Percentiles rank a stretch among this genome's conserved stretches.
phyloP scores from a whole-genome alignment of 805 yeast species.

The Phaffomyces antillensis region DNA sequence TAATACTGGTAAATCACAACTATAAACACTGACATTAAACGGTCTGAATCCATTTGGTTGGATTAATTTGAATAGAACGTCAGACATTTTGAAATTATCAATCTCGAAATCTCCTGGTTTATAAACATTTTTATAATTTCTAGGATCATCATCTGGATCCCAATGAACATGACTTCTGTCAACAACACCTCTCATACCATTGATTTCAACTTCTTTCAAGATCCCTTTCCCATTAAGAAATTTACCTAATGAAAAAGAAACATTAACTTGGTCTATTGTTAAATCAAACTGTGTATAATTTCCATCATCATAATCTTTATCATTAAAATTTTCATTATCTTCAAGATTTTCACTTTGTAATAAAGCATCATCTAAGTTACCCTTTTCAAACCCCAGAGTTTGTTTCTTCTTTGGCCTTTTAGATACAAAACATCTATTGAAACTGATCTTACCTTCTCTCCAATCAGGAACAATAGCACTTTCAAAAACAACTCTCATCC shows the following conservation, averaged over 20 bases:
- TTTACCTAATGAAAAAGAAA: conserved; percentile 72
- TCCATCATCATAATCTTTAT: conserved; percentile 55
- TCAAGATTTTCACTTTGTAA: conserved; percentile 30
- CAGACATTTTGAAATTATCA: conserved; percentile 75
- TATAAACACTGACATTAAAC: conserved; percentile 81
- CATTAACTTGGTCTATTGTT: conserved; percentile 76
- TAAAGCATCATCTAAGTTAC: conserved; percentile 66
- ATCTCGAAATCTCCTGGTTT: conserved; percentile 91
- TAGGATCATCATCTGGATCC: conserved; percentile 77
- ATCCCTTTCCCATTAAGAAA: conserved; percentile 92
- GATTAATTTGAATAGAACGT: conserved; percentile 69
- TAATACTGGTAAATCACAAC: conserved; percentile 69
- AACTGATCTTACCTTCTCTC: conserved; percentile 79
- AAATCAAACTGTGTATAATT: conserved; percentile 94
- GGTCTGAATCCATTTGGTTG: conserved; percentile 82
- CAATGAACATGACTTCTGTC: conserved; percentile 85
- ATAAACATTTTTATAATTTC: conserved; percentile 65
- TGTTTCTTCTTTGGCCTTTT: conserved; percentile 60
- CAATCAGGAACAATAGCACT: conserved; percentile 93
- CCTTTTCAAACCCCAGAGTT: conserved; percentile 50
- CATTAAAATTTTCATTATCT: conserved; percentile 21
- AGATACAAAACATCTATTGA: conserved; percentile 80
- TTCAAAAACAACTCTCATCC: conserved; percentile 80
- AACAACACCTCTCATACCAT: conserved; percentile 86
- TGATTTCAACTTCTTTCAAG: conserved; percentile 67